Evolutionary conservation across 345 rosid genomes (phyloP).

Genomic region (Balakata baccata): DNA sequence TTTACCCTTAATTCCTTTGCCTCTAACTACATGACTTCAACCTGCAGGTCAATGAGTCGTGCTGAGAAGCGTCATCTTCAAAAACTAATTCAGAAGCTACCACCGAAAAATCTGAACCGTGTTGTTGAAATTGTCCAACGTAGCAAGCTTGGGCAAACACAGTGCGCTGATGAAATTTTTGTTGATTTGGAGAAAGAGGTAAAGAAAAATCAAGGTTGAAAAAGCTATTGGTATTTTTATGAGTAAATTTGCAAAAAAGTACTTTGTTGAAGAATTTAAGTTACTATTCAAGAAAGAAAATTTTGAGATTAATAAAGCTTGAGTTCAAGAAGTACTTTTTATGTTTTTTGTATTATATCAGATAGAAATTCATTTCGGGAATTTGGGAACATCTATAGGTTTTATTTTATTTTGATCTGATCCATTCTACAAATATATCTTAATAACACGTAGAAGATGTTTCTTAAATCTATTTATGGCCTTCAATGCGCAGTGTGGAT

Average conservation of each 20-base stretch:
- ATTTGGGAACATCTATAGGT: no score
- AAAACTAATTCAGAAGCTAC: constrained; percentile 46
- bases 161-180: constrained; percentile 27
- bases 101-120: constrained; percentile 41
- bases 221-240: neutral
- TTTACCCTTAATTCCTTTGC: neutral
- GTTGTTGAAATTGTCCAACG: constrained; percentile 42
- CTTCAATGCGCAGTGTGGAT: neutral
- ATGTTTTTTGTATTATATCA: neutral
- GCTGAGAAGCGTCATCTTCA: constrained; percentile 47
- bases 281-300: neutral
- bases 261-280: neutral
- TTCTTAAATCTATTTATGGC: neutral
- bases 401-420: neutral
- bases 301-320: no score
- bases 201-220: neutral
- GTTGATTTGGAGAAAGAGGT: constrained; percentile 51
- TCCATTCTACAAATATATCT: neutral
- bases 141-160: constrained; percentile 15
- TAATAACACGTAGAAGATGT: neutral
- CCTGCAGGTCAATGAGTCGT: constrained; percentile 49
- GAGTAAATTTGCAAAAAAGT: neutral
- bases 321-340: neutral
- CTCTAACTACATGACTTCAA: constrained; percentile 13
- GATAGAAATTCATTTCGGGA: neutral